Base-by-base conservation (phyloP, 345 rosid genomes). In the Gossypium herbaceum region DNA sequence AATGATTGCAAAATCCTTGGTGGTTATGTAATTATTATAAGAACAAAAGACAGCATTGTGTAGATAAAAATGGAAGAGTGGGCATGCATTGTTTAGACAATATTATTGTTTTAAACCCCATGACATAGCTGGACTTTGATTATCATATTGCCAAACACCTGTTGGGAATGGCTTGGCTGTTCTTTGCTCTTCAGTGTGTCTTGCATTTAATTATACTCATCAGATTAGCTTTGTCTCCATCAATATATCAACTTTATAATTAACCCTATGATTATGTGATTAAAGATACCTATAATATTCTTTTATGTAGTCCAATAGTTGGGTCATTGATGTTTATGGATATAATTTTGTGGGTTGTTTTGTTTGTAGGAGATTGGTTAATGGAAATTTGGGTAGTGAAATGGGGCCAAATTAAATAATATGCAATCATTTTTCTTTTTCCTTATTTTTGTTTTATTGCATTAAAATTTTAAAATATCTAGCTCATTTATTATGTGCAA, bases 1-100 rank as follows among this genome's bases (percentile, higher is more conserved):
- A 27, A 69, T 51, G 45, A 68, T 69, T 70, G 73, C 17, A 52
- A 19, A 70, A 70, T 16, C 73, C 25, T 27, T 29, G 73, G 44
- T 51, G 24, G 24, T 51, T 27, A 51, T 51, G 45, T 69, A 16
- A 51, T 69, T 16, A 69, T 69, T 51, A 27, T 51, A 27, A 10
- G 17, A 51, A 51, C 73, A n/a, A 69, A 50, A 69, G 24, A 27
- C 45, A 68, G 15, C 57, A 68, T 68, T 50, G 50, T 68, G 12
- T 25, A 9, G 25, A 50, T 25, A 9, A 44, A 25, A 4, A 51
- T 69, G 55, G 47, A 69, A 69, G 34, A 69, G 45, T 51, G 45
- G 19, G 45, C 45, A 9, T 51, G 16, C 25, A 56, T 54, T 56
- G 12, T 19, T 56, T 29, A 11, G 50, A 41, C 25, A 39, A 34